Evolutionary conservation across 345 rosid genomes (phyloP).

Genomic region (Nephelium lappaceum): DNA sequence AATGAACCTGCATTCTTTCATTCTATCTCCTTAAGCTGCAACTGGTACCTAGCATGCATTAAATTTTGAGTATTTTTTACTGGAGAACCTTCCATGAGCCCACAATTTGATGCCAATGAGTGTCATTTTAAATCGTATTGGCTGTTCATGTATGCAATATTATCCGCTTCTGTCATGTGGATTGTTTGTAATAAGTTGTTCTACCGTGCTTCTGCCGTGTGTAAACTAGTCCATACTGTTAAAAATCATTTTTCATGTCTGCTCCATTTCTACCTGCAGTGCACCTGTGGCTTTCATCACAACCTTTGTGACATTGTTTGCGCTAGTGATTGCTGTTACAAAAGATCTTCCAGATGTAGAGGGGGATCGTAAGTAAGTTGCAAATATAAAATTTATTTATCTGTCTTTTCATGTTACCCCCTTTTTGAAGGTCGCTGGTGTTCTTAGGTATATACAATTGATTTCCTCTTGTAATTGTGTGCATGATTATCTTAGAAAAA

Average conservation of each 20-base stretch:
- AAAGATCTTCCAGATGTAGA: conserved; percentile 97
- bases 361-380: conserved; percentile 93
- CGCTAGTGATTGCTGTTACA: conserved; percentile 91
- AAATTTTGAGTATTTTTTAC: not conserved
- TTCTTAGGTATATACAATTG: not conserved
- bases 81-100: conserved; percentile 4
- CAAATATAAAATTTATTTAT: not conserved
- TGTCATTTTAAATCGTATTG: not conserved
- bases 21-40: conserved; percentile 6
- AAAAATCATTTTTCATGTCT: conserved; percentile 21
- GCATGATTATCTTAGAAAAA: not conserved
- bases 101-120: not conserved
- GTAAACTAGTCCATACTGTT: not conserved
- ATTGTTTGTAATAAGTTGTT: conserved; percentile 5
- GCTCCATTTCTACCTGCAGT: conserved; percentile 47
- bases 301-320: conserved; percentile 85
- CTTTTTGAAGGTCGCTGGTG: conserved; percentile 11
- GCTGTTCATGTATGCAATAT: not conserved
- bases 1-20: not conserved
- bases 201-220: not conserved
- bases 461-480: not conserved
- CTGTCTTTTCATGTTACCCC: not conserved
- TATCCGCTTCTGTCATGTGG: not conserved
- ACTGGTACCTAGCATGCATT: not conserved
- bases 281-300: conserved; percentile 97